Percentiles rank a stretch among this genome's conserved stretches.
Evolutionary conservation across 2,329 filamentous ascomycete species (phyloP).

Genomic region (Aspergillus sclerotialis): DNA sequence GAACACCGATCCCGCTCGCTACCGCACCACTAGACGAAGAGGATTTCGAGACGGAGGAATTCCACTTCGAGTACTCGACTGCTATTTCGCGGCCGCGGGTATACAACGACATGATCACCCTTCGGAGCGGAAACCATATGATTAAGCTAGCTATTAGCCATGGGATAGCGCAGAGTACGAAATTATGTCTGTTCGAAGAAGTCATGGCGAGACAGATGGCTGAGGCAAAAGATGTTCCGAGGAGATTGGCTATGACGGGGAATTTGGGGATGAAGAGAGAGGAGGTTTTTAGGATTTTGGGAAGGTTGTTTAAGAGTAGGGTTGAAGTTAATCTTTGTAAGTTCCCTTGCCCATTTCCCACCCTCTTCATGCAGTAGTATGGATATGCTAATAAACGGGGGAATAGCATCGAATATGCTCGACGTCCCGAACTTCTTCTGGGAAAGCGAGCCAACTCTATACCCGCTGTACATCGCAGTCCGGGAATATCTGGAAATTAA

Average conservation of each 20-base stretch:
- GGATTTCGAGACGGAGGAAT: conserved; percentile 95
- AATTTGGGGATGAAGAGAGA: conserved; percentile 83
- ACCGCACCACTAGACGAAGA: conserved; percentile 74
- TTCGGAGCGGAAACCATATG: conserved; percentile 94
- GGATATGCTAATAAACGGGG: conserved; percentile 11
- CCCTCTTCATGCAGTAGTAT: background rate
- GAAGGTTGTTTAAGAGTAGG: conserved; percentile 81
- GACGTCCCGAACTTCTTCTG: conserved; percentile 98
- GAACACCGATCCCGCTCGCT: conserved; percentile 55
- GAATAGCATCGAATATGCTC: conserved; percentile 83
- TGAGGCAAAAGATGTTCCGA: conserved; percentile 86
- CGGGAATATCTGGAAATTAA: conserved; percentile 98
- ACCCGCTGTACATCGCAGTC: conserved; percentile 88
- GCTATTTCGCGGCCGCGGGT: conserved; percentile 81
- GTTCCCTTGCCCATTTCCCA: conserved; percentile 27
- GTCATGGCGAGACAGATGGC: conserved; percentile 91
- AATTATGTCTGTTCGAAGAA: conserved; percentile 92
- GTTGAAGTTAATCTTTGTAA: conserved; percentile 97
- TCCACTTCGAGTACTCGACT: conserved; percentile 94
- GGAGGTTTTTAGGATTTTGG: conserved; percentile 88
- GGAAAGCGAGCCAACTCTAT: conserved; percentile 91
- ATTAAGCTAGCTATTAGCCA: conserved; percentile 97
- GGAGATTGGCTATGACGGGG: conserved; percentile 79
- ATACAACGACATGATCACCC: conserved; percentile 98
- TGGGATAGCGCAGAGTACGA: conserved; percentile 94